Evolutionary conservation across 306 rosid species (phyloP).

Genomic region (Malus domestica): ASM211411v1 NC_041799.1:9790501-9791000

Average conservation of each 20-base stretch:
- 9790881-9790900: conserved; percentile 38
- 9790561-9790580: conserved; percentile 13
- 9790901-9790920: conserved; percentile 97
- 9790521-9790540: conserved; percentile 30
- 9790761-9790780: conserved; percentile 62
- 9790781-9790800: conserved; percentile 26
- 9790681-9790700: conserved; percentile 45
- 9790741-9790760: conserved; percentile 71
- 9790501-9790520: not conserved
- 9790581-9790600: conserved; percentile 1
- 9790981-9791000: not conserved
- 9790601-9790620: conserved; percentile 1
- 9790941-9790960: conserved; percentile 94
- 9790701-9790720: conserved; percentile 34
- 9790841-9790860: conserved; percentile 92
- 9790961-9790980: not conserved
- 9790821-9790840: conserved; percentile 56
- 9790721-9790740: conserved; percentile 37
- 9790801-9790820: conserved; percentile 35
- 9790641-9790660: conserved; percentile 60
- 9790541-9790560: conserved; percentile 27
- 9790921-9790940: conserved; percentile 77
- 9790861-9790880: conserved; percentile 52
- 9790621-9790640: conserved; percentile 64
- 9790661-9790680: conserved; percentile 63